Base-by-base conservation (phyloP, 495 filamentous ascomycete species). In the Podospora pseudopauciseta region DNA sequence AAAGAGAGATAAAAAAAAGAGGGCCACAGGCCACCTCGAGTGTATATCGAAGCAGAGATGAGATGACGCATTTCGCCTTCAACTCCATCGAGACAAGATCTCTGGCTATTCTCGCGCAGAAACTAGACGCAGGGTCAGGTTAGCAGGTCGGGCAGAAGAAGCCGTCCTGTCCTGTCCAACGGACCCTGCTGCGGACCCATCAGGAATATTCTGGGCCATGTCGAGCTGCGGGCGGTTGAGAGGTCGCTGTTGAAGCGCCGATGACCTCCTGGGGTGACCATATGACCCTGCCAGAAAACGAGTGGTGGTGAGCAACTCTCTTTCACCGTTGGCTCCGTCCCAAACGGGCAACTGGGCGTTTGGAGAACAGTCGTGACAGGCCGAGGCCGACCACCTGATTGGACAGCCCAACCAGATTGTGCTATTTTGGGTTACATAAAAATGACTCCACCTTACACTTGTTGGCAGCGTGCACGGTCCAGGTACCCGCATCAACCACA, bases 351-450 rank as follows among this genome's bases (percentile, higher is more conserved):
- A 49, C 23, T 58, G 55, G 62, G 58, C 55, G 72, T 74, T 64
- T 75, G 61, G 68, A 65, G 63, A 65, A 44, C 18, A 39, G 64
- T 59, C 67, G 66, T 34, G 16, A 55, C n/a, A 53, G 65, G 60
- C 65, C 32, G 55, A 4, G 56, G 15, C 63, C 59, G 44, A 53
- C 53, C 26, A 19, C 16, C 44, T 77, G 71, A 76, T 77, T 77
- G 75, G 75, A 58, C 63, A 11, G 28, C 19, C 23, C 49, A 30
- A 26, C 5, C 13, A 19, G 30, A 53, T 7, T 7, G 23, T 73
- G 68, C 73, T 76, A 76, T 69, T 75, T 76, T 73, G 49, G 60
- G 68, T 30, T 23, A 60, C 49, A 19, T 7, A 58, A 9, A 20
- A 20, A 20, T 58, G 55, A 23, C 16, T 28, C 28, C 59, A 2